These are phyloP conservation scores for Westerdykella sp. DNA, from an alignment of 2,329 filamentous ascomycete genomes.

Conservation along the genomic window DNA sequence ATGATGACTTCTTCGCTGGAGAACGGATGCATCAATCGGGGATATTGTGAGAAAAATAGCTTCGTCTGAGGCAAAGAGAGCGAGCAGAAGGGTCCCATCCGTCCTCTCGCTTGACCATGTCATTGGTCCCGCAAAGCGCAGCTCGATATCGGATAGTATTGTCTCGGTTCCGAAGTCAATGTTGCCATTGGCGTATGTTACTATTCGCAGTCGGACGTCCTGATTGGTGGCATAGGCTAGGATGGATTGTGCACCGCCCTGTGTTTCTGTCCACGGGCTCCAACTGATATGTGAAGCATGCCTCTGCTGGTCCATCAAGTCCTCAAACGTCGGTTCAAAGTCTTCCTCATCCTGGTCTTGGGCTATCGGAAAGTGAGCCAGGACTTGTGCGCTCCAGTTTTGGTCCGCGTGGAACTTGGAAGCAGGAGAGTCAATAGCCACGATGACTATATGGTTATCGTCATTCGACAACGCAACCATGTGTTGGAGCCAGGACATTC, in stretches of 20 bases:
- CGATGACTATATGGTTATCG: conserved; percentile 36
- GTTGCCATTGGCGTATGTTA: conserved; percentile 12
- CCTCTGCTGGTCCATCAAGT: conserved; percentile 26
- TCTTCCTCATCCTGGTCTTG: conserved; percentile 9
- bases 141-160: conserved; percentile 15
- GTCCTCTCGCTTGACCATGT: conserved; percentile 22
- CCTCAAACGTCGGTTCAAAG: conserved; percentile 21
- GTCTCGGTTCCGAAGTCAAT: conserved; percentile 20
- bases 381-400: conserved; percentile 24
- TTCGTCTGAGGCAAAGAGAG: conserved; percentile 27
- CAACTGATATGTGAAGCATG: conserved; percentile 34
- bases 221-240: conserved; percentile 34
- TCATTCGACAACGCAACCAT: conserved; percentile 39
- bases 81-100: conserved; percentile 16
- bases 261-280: conserved; percentile 34
- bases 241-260: conserved; percentile 20
- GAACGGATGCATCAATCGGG: conserved; percentile 16
- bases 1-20: conserved; percentile 20
- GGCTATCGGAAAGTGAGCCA: conserved; percentile 19
- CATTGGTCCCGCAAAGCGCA: conserved; percentile 22
- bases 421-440: conserved; percentile 36
- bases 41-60: conserved; percentile 24
- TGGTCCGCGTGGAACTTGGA: conserved; percentile 20
- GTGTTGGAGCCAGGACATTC: conserved; percentile 20
- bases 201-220: conserved; percentile 21